Conservation (phyloP, 176 grass and related monocot genomes). For the Phyllostachys edulis region DNA sequence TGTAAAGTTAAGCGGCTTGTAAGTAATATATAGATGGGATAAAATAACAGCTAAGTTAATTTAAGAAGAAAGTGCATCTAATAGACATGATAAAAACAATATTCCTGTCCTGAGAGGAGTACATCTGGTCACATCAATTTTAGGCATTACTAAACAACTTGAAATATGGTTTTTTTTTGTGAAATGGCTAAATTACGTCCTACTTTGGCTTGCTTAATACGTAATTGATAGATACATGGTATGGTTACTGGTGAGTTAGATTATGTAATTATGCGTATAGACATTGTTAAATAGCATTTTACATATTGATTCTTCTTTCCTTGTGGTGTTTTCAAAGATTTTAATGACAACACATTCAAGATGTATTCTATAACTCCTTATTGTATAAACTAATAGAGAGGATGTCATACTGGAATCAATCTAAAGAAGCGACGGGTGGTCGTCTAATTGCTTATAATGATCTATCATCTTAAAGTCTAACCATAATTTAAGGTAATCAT, state of each 20-base stretch:
- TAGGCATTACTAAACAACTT: no score
- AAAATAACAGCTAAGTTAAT: no score
- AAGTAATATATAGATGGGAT: no score
- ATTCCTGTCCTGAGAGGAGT: no score
- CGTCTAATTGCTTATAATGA: neutral
- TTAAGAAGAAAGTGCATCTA: no score
- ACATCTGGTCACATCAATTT: no score
- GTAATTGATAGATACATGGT: neutral
- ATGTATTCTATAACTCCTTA: constrained; percentile 1
- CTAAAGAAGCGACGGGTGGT: neutral
- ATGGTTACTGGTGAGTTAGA: neutral
- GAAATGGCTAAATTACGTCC: no score
- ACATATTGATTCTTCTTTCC: neutral
- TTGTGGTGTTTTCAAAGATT: neutral
- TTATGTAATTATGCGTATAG: neutral
- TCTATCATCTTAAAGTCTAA: constrained; percentile 1
- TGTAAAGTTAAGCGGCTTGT: no score
- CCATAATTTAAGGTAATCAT: constrained; percentile 12
- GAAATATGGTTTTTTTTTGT: no score
- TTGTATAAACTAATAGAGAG: neutral
- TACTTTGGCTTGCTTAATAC: no score
- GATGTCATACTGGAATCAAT: neutral
- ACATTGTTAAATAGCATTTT: neutral
- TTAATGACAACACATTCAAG: neutral
- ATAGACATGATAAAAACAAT: no score